phyloP scores from a whole-genome alignment of 495 filamentous ascomycete species.

The Xylaria castorea region DNA sequence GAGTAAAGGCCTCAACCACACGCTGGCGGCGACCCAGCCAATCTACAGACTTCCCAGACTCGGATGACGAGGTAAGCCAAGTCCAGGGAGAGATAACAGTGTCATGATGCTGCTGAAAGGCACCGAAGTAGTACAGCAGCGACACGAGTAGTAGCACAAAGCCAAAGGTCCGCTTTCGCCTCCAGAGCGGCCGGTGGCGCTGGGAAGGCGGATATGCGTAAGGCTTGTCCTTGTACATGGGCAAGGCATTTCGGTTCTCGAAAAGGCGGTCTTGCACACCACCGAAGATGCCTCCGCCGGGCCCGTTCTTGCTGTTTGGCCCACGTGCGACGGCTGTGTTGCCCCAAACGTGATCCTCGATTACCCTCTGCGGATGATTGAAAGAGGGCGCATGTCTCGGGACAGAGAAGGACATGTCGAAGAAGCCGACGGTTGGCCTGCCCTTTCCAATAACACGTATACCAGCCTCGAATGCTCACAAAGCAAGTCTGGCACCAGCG shows the following conservation, averaged over 20 bases:
- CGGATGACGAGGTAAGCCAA: conserved; percentile 48
- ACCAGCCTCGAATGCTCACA: conserved; percentile 46
- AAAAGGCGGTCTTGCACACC: conserved; percentile 56
- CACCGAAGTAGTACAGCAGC: conserved; percentile 66
- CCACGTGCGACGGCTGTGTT: conserved; percentile 45
- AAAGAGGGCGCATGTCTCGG: conserved; percentile 76
- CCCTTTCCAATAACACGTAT: conserved; percentile 52
- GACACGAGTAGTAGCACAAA: conserved; percentile 51
- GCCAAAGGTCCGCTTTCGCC: conserved; percentile 56
- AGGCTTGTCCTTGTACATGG: conserved; percentile 99
- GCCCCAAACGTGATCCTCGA: conserved; percentile 73
- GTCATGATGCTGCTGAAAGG: conserved; percentile 51
- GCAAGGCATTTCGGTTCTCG: conserved; percentile 68
- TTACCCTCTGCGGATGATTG: conserved; percentile 67
- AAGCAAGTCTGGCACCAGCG: conserved; percentile 42
- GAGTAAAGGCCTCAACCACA: conserved; percentile 87
- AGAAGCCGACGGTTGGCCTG: conserved; percentile 48
- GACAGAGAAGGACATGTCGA: conserved; percentile 69
- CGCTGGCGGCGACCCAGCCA: conserved; percentile 80
- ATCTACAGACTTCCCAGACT: conserved; percentile 54
- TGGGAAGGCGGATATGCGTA: conserved; percentile 69
- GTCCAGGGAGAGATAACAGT: conserved; percentile 46
- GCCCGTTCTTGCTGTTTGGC: conserved; percentile 33
- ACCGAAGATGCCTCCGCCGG: conserved; percentile 49
- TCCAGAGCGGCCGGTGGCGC: conserved; percentile 54